Base-by-base conservation (phyloP, 140 eudicot genomes). In the Anethum foeniculum region DNA sequence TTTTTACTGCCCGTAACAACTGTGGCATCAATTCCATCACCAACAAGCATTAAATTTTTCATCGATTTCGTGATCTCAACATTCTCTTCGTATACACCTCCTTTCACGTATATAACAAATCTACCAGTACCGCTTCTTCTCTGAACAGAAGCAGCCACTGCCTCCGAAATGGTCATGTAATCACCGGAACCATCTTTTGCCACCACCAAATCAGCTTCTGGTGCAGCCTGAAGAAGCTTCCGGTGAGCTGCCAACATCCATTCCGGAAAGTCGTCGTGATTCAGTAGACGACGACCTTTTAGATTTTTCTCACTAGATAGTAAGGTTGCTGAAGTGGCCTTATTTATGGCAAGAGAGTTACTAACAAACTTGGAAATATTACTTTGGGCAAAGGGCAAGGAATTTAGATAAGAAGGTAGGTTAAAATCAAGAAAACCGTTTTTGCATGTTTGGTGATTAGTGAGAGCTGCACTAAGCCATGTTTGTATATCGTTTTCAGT, bases 181-280 rank as follows among this genome's bases (percentile, higher is more conserved):
- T 86, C 52, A 38, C 97, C 95, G 2, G 90, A 88, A 21, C 97
- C 97, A 78, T 92, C 97, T 83, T 92, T 87, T 0, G 97, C 95
- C 79, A 92, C 97, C 81, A 90, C 90, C 7, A 90, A 41, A 80
- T 92, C 43, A 19, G 91, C 88, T 30, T 86, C 44, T 38, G 79
- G 48, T 6, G 83, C 77, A 2, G 90, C 85, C 64, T 87, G 88
- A 39, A 92, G 92, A 75, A 92, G 92, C 80, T 78, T 92, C 39
- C 91, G 78, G 73, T 88, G 93, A 44, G 79, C 72, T 58, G 36
- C 81, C 1, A 87, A 78, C 36, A 91, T 71, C 97, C 97, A 92
- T 75, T 41, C 81, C 21, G 94, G 94, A 69, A 86, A 83, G 0
- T 81, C 80, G 0, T 81, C 78, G n/a, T 77, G 41, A 48, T 65